Percentiles rank a stretch among this genome's conserved stretches.
Conservation (phyloP, 306 rosid genomes). For the Trifolium dubium region DNA sequence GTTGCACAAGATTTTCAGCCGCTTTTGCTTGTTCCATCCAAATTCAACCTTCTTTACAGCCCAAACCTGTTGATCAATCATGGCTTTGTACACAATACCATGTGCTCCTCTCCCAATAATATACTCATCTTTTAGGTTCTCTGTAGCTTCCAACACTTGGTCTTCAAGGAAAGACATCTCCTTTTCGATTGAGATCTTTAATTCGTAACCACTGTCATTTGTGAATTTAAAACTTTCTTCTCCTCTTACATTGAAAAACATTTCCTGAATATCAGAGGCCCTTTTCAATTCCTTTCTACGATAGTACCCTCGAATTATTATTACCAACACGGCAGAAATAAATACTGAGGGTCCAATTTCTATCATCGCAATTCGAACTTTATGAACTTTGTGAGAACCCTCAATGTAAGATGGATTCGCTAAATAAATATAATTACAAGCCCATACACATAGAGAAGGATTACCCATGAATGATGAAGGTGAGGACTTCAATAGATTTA, state of each 20-base stretch:
- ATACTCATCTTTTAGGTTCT: constrained; percentile 52
- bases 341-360: constrained; percentile 60
- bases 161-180: constrained; percentile 51
- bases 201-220: not conserved
- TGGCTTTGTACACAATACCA: constrained; percentile 77
- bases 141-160: constrained; percentile 64
- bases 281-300: too few relatives aligned
- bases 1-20: constrained; percentile 56
- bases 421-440: too few relatives aligned
- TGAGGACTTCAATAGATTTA: constrained; percentile 49
- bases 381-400: too few relatives aligned
- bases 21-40: constrained; percentile 43
- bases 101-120: constrained; percentile 82
- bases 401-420: too few relatives aligned
- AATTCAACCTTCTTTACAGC: constrained; percentile 72
- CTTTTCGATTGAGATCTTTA: constrained; percentile 42
- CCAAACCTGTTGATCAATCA: constrained; percentile 45
- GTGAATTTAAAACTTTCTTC: too few relatives aligned
- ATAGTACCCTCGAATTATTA: constrained; percentile 19
- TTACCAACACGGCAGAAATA: constrained; percentile 36
- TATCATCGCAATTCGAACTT: constrained; percentile 50
- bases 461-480: constrained; percentile 59
- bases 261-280: too few relatives aligned
- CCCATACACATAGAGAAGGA: constrained; percentile 62
- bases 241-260: not conserved